Evolutionary conservation across 139 green algal genomes (phyloP).

Genomic region (Limnomonas spitsbergensis): DNA sequence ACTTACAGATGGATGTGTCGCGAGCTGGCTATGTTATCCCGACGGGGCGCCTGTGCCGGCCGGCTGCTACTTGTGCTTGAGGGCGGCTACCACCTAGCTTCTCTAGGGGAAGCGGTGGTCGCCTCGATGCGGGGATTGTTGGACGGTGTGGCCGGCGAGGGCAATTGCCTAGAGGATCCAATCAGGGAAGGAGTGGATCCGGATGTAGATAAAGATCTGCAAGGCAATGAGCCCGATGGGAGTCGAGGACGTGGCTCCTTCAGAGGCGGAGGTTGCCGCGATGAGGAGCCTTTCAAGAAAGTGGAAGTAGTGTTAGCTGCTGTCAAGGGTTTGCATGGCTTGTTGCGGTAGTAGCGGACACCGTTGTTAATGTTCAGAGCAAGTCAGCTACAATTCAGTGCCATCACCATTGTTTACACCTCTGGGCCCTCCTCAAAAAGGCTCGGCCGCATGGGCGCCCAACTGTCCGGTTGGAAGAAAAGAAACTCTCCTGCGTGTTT

Average conservation of each 20-base stretch:
- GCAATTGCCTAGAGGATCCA: not conserved
- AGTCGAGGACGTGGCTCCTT: not conserved
- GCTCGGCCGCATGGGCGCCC: no score
- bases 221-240: not conserved
- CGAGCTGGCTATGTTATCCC: constrained; percentile 19
- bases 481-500: no score
- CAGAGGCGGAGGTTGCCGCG: no score
- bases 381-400: no score
- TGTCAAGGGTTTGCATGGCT: no score
- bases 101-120: constrained; percentile 67
- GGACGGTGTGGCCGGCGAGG: not conserved
- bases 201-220: not conserved
- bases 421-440: no score
- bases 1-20: constrained; percentile 73
- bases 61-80: constrained; percentile 82
- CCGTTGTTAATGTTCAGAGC: no score
- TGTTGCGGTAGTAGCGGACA: no score
- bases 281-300: not conserved
- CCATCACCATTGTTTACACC: no score
- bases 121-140: constrained; percentile 70
- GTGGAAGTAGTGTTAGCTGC: not conserved
- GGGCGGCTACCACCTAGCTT: constrained; percentile 77
- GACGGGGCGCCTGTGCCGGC: not conserved
- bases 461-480: no score
- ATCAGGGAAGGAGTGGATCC: not conserved